A percentile compares a stretch with the other conserved stretches of the same genome.
Conservation (phyloP, 2,329 filamentous ascomycete species). For the Didymella segeticola region DNA sequence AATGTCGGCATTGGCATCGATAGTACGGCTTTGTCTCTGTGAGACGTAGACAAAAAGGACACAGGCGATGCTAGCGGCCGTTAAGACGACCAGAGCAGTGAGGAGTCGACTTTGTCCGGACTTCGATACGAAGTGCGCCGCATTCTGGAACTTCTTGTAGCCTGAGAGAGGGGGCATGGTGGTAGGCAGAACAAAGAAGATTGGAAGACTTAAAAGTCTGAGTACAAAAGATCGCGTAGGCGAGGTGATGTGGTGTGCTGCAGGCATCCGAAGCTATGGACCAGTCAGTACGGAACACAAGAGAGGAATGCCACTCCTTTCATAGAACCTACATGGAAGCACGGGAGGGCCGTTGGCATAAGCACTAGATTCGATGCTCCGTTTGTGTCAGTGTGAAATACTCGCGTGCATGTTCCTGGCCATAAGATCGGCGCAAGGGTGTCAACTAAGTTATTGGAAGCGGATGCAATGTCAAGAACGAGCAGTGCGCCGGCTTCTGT, state of each 20-base stretch:
- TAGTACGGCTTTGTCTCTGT: constrained; percentile 1
- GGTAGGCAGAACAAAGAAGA: constrained; percentile 22
- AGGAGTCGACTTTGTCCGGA: not conserved
- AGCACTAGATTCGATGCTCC: constrained; percentile 41
- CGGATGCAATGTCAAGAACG: constrained; percentile 27
- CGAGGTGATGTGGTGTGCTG: constrained; percentile 34
- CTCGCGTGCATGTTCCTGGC: constrained; percentile 25
- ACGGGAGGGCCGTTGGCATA: constrained; percentile 42
- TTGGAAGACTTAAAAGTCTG: constrained; percentile 20
- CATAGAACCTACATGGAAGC: constrained; percentile 45
- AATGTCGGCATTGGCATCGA: not conserved
- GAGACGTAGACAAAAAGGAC: not conserved
- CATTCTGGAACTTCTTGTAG: not conserved
- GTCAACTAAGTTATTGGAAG: constrained; percentile 27
- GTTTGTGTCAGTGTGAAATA: constrained; percentile 39
- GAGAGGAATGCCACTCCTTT: constrained; percentile 35
- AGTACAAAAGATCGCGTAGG: constrained; percentile 34
- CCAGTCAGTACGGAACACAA: constrained; percentile 35
- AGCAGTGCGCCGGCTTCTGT: constrained; percentile 14
- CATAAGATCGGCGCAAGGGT: constrained; percentile 41
- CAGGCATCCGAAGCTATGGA: constrained; percentile 37
- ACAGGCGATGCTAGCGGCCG: not conserved
- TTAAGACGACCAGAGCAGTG: not conserved
- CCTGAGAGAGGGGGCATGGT: constrained; percentile 41
- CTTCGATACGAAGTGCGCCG: not conserved